Evolutionary conservation across 208 protist genomes (phyloP).

Genomic region (Leishmania aethiopica): DNA sequence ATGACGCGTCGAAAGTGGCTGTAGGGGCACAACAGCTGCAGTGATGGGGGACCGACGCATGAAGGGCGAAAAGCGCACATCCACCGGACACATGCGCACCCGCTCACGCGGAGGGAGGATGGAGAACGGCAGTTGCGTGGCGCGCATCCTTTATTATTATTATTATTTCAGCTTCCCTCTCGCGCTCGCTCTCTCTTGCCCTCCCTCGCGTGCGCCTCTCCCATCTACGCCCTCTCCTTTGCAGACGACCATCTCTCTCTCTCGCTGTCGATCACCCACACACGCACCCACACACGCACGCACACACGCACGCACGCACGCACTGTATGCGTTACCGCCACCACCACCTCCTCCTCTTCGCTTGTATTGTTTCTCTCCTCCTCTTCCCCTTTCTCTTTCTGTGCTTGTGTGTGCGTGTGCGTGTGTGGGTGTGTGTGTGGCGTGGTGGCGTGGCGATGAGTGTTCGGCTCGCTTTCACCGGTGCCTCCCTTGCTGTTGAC

Average conservation of each 20-base stretch:
- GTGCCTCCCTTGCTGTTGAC: not conserved
- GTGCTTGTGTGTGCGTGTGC: not conserved
- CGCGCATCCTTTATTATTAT: not conserved
- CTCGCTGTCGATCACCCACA: not conserved
- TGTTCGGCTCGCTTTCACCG: not conserved
- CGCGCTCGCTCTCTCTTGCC: constrained; percentile 11
- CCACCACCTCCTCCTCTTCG: not conserved
- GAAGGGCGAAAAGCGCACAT: not conserved
- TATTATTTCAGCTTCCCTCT: not conserved
- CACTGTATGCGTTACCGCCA: not conserved
- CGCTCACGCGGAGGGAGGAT: not conserved
- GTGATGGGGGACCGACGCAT: not conserved
- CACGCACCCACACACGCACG: too few species aligned
- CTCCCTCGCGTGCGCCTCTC: constrained; percentile 8
- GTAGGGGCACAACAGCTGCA: not conserved
- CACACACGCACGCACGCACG: too few species aligned
- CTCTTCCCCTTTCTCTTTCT: not conserved
- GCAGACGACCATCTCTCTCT: not conserved
- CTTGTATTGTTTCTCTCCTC: not conserved
- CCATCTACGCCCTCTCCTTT: constrained; percentile 19
- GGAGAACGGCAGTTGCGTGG: not conserved
- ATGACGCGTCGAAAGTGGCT: not conserved
- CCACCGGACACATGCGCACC: not conserved
- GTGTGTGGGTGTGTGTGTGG: too few species aligned
- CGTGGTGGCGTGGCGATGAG: not conserved